Percentiles rank a stretch among this genome's conserved stretches.
Evolutionary conservation across 371 early-diverging fungal genomes (phyloP).

Genomic region (Dinochytrium kinnereticum): DNA sequence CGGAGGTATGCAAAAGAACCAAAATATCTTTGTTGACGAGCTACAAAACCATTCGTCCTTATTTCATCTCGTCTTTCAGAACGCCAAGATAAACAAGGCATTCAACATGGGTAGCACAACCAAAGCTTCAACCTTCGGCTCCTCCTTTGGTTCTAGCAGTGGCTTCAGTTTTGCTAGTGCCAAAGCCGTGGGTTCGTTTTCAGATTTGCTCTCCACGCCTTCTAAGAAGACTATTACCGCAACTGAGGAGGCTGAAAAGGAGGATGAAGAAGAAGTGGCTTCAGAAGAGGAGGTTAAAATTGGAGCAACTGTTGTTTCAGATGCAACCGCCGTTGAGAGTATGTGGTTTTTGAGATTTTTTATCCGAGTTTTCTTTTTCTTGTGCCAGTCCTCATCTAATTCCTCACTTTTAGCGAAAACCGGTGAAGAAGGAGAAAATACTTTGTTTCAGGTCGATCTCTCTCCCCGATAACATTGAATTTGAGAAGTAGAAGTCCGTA

Average conservation of each 20-base stretch:
- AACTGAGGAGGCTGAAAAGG: constrained; percentile 21
- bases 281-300: constrained; percentile 13
- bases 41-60: not conserved
- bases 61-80: not conserved
- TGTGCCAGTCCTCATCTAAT: not conserved
- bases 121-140: constrained; percentile 22
- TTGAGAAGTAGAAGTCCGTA: not conserved
- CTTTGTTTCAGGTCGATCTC: constrained; percentile 22
- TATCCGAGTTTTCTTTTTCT: too few relatives aligned
- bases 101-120: constrained; percentile 8
- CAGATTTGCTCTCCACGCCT: constrained; percentile 5
- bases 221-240: constrained; percentile 22
- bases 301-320: not conserved
- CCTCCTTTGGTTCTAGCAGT: constrained; percentile 2
- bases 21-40: not conserved
- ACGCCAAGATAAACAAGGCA: constrained; percentile 12
- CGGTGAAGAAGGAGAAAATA: constrained; percentile 40
- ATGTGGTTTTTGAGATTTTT: too few relatives aligned
- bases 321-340: constrained; percentile 10
- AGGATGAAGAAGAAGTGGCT: constrained; percentile 13
- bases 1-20: not conserved
- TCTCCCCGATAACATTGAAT: not conserved
- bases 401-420: constrained; percentile 33
- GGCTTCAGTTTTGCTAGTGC: constrained; percentile 9
- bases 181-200: not conserved